Conservation (phyloP, 768 basidiomycete genomes). For the Cyathus striatus region DNA sequence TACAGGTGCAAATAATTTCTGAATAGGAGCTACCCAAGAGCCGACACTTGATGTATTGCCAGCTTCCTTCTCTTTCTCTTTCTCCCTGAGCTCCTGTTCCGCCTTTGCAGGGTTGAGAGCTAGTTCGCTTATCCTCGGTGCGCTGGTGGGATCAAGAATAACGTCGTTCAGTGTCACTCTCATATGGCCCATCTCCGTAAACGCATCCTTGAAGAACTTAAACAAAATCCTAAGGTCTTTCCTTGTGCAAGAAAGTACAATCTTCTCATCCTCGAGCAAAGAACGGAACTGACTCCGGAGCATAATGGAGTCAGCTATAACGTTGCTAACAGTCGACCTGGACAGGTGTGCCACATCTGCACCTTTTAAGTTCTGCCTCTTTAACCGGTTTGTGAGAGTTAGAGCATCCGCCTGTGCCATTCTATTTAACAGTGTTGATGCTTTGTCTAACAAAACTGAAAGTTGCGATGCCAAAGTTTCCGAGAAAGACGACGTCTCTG, state of each 20-base stretch:
- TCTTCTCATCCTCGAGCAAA: constrained; percentile 71
- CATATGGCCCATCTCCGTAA: constrained; percentile 77
- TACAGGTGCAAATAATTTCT: constrained; percentile 61
- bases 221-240: constrained; percentile 81
- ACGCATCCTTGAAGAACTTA: constrained; percentile 80
- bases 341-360: constrained; percentile 88
- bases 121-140: constrained; percentile 64
- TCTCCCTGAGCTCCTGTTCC: too few relatives aligned
- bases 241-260: constrained; percentile 56
- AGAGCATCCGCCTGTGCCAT: constrained; percentile 78
- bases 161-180: constrained; percentile 84
- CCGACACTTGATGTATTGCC: too few relatives aligned
- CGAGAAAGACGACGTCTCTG: constrained; percentile 71
- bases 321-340: constrained; percentile 68
- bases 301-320: constrained; percentile 63
- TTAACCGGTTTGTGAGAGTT: constrained; percentile 84
- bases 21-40: constrained; percentile 90
- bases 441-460: constrained; percentile 56
- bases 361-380: constrained; percentile 82
- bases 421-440: constrained; percentile 46
- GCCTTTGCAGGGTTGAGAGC: constrained; percentile 58
- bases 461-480: constrained; percentile 51
- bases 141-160: constrained; percentile 80
- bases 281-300: constrained; percentile 73
- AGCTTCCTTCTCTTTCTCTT: constrained; percentile 30